Evolutionary conservation across 345 rosid species (phyloP).

Genomic region (Psidium guajava): DNA sequence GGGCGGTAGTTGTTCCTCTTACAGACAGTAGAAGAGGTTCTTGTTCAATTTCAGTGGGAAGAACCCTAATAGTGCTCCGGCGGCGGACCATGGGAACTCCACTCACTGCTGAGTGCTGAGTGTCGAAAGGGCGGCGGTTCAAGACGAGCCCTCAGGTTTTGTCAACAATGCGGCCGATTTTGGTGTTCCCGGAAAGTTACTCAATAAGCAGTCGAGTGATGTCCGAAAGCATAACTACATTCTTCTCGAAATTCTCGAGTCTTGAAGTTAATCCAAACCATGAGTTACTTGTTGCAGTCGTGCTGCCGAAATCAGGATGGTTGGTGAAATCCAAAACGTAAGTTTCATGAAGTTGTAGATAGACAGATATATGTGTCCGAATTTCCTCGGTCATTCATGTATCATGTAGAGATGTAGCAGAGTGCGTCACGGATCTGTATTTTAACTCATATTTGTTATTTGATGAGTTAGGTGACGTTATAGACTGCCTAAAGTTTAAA

Average conservation of each 20-base stretch:
- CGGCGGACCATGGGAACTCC: slow-evolving; percentile 1
- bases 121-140: neutral
- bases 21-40: neutral
- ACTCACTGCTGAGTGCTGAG: slow-evolving; percentile 8
- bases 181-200: too few relatives aligned
- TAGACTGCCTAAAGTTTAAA: neutral
- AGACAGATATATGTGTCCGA: too few relatives aligned
- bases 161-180: neutral
- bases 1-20: slow-evolving; percentile 32
- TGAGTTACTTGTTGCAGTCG: neutral
- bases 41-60: slow-evolving; percentile 7
- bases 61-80: neutral
- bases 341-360: neutral
- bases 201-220: too few relatives aligned
- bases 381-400: neutral
- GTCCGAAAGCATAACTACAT: neutral
- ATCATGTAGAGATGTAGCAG: neutral
- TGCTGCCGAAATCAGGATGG: neutral
- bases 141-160: neutral
- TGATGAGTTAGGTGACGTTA: neutral
- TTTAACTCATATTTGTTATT: too few relatives aligned
- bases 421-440: too few relatives aligned
- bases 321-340: neutral
- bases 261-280: neutral
- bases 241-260: neutral